These are phyloP conservation scores for Symbiodinium pilosum DNA, from an alignment of 73 alveolate species.

Conservation along the genomic window DNA sequence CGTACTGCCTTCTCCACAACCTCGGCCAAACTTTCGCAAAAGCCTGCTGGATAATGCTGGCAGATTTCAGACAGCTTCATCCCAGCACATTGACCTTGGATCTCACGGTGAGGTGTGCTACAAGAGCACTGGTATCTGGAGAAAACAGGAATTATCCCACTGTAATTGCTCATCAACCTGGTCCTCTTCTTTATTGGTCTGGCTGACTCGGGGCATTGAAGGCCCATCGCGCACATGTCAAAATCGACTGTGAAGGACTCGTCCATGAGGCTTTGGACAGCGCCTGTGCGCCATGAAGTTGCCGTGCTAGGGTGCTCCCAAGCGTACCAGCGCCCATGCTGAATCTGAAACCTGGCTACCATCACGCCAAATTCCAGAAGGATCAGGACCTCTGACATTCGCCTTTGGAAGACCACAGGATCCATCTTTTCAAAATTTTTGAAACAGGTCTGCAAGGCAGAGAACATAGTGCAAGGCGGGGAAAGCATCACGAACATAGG, in stretches of 20 bases:
- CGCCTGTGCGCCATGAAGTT: background rate
- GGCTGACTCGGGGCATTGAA: background rate
- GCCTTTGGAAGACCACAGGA: background rate
- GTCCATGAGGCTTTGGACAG: background rate
- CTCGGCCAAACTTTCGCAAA: background rate
- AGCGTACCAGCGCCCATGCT: background rate
- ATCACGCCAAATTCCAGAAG: background rate
- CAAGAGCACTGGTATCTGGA: background rate
- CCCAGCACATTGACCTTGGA: background rate
- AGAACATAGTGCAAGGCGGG: background rate
- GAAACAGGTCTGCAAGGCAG: background rate
- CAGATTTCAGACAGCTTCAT: background rate
- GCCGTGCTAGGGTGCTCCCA: background rate
- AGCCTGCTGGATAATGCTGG: background rate
- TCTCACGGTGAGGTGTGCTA: background rate
- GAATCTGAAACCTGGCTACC: background rate
- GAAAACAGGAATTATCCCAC: background rate
- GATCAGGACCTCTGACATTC: background rate
- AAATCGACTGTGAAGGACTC: background rate
- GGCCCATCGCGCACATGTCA: background rate
- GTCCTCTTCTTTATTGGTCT: conserved; percentile 11
- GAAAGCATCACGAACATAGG: background rate
- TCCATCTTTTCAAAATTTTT: background rate
- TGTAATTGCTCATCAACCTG: background rate
- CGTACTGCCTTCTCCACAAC: background rate